Percentiles rank a stretch among this genome's conserved stretches.
Evolutionary conservation across 805 yeast genomes (phyloP).

Genomic region (Saccharomycopsis fermentans): DNA sequence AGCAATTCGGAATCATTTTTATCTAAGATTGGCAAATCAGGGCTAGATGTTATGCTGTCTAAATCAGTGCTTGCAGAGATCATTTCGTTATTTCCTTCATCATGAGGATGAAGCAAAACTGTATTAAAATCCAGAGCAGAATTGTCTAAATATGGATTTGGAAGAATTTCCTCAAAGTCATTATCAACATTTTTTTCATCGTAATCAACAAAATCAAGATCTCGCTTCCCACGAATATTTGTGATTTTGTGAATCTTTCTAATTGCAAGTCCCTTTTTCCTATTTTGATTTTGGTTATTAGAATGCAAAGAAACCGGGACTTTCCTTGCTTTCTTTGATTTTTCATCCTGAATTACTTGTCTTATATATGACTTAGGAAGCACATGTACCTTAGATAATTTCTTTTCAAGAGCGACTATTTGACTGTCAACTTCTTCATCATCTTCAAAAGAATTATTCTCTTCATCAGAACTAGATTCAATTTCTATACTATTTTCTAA

Average conservation of each 20-base stretch:
- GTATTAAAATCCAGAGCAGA: not conserved
- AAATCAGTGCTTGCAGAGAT: not conserved
- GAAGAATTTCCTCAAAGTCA: not conserved
- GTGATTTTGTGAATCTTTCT: not conserved
- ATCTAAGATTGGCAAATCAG: not conserved
- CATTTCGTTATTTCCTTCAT: not conserved
- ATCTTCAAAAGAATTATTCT: not conserved
- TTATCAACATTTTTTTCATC: not conserved
- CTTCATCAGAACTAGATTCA: not conserved
- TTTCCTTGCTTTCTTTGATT: not conserved
- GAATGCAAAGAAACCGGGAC: not conserved
- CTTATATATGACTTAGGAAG: conserved; percentile 14
- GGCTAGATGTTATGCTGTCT: not conserved
- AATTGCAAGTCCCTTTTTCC: conserved; percentile 14
- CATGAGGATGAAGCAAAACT: not conserved
- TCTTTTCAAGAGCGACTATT: conserved; percentile 1
- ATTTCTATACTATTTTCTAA: not conserved
- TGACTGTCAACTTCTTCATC: not conserved
- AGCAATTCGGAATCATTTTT: not conserved
- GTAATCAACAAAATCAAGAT: not conserved
- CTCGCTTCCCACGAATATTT: not conserved
- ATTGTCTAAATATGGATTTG: not conserved
- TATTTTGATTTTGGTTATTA: not conserved
- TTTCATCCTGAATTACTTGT: not conserved
- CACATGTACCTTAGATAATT: conserved; percentile 12